These are phyloP conservation scores for Cercospora sojina DNA, from an alignment of 2,329 filamentous ascomycete species.

Conservation along the genomic window DNA sequence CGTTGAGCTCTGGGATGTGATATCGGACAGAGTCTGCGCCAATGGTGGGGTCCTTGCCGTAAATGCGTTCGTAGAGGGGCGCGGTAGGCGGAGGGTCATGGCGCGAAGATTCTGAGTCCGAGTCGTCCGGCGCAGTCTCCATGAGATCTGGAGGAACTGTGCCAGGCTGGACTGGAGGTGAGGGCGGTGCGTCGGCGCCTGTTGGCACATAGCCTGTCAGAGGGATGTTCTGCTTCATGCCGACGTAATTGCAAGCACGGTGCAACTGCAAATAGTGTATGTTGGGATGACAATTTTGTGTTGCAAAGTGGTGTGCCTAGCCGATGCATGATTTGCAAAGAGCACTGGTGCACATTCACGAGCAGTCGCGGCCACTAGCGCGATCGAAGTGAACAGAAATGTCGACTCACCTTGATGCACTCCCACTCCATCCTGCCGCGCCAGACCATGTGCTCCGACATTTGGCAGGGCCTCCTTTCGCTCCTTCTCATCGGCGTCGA, in stretches of 20 bases:
- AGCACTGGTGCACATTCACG: not conserved
- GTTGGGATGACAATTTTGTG: not conserved
- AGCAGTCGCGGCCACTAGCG: not conserved
- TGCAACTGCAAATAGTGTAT: not conserved
- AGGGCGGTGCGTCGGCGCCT: conserved; percentile 36
- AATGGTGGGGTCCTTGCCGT: conserved; percentile 87
- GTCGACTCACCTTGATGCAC: conserved; percentile 55
- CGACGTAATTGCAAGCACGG: not conserved
- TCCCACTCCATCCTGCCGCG: conserved; percentile 63
- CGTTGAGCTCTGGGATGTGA: conserved; percentile 74
- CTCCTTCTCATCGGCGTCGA: conserved; percentile 57
- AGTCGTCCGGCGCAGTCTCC: conserved; percentile 64
- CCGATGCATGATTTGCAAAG: not conserved
- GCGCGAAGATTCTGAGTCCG: conserved; percentile 56
- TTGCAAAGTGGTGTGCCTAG: not conserved
- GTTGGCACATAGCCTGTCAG: conserved; percentile 17
- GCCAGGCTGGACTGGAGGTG: conserved; percentile 35
- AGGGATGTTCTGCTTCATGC: not conserved
- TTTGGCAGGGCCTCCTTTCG: conserved; percentile 65
- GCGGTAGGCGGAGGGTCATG: conserved; percentile 58
- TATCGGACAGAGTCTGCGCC: conserved; percentile 91
- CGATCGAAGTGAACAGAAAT: not conserved
- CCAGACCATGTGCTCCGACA: conserved; percentile 62
- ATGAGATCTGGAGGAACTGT: conserved; percentile 45
- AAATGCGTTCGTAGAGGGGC: conserved; percentile 72